phyloP scores from a whole-genome alignment of 1,284 basidiomycete genomes.

The Earliella scabrosa region DNA sequence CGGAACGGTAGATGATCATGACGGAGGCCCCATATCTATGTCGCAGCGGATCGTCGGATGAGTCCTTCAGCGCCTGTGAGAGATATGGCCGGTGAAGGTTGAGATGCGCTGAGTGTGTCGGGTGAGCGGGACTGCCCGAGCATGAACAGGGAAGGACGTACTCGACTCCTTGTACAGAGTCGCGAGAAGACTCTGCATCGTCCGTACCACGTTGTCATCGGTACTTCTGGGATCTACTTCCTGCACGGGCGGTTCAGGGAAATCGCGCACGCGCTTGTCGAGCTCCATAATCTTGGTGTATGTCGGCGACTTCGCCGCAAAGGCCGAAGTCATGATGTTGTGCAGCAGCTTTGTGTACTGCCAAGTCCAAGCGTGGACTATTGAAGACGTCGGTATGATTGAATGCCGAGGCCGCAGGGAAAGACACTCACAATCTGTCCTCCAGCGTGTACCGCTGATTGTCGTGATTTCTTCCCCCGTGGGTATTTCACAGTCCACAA shows the following conservation, averaged over 20 bases:
- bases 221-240: constrained; percentile 24
- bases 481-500: constrained; percentile 59
- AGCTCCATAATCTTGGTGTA: constrained; percentile 49
- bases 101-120: constrained; percentile 52
- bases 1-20: constrained; percentile 71
- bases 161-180: constrained; percentile 63
- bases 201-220: constrained; percentile 17
- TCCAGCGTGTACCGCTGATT: constrained; percentile 42
- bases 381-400: constrained; percentile 2
- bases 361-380: constrained; percentile 60
- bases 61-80: constrained; percentile 64
- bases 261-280: constrained; percentile 46
- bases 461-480: constrained; percentile 45
- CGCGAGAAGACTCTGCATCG: constrained; percentile 53
- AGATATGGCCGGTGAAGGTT: constrained; percentile 75
- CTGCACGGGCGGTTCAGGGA: constrained; percentile 52
- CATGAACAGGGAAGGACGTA: constrained; percentile 29
- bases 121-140: neutral
- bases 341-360: constrained; percentile 57
- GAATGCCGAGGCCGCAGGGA: neutral
- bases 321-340: constrained; percentile 53
- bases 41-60: constrained; percentile 54
- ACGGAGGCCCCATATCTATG: constrained; percentile 71
- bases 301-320: constrained; percentile 54
- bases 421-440: constrained; percentile 49